Conservation (phyloP, 345 rosid genomes). For the Syzygium grande region DNA sequence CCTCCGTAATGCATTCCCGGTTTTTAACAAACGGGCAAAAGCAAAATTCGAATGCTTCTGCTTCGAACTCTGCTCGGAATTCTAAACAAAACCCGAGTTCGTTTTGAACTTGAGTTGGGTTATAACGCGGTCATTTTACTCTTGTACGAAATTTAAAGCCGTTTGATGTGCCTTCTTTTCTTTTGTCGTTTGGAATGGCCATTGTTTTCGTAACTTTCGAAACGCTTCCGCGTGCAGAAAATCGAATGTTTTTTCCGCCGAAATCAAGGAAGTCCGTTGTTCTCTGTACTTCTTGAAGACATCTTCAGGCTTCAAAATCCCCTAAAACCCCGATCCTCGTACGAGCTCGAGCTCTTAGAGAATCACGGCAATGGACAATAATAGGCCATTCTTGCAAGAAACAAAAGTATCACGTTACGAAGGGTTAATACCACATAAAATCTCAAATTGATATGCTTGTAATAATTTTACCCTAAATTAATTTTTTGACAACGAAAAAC, state of each 20-base stretch:
- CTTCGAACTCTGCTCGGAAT: accelerated
- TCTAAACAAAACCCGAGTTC: neutral
- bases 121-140: accelerated
- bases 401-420: accelerated
- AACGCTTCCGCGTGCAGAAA: accelerated
- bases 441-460: accelerated
- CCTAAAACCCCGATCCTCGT: accelerated
- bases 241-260: neutral
- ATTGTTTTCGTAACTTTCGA: accelerated
- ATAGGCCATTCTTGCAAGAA: neutral
- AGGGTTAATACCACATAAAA: too few species aligned
- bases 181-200: neutral
- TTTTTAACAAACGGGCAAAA: too few species aligned
- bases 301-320: accelerated
- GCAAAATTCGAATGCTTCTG: too few species aligned
- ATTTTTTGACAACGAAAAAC: too few species aligned
- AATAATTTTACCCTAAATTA: too few species aligned
- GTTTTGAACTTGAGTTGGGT: accelerated
- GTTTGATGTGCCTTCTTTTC: neutral
- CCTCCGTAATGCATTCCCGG: too few species aligned
- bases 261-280: neutral
- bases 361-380: accelerated
- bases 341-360: accelerated
- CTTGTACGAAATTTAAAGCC: accelerated
- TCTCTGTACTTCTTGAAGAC: neutral